Conservation (phyloP, 495 filamentous ascomycete genomes). For the Podospora appendiculata region DNA sequence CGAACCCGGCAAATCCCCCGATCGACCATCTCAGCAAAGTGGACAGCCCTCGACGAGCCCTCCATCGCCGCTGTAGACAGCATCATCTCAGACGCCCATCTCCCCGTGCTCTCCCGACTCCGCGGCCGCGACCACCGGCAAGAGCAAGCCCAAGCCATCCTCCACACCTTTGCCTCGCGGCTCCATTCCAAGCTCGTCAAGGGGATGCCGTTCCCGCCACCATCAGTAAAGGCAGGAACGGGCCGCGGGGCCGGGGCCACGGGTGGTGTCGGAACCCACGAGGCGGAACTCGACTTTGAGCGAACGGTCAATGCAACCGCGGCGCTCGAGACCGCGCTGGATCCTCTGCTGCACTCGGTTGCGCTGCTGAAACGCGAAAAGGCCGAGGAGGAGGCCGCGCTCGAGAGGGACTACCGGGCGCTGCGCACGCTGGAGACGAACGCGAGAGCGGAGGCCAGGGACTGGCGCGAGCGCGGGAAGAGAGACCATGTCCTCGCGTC, state of each 20-base stretch:
- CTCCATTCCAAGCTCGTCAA: conserved; percentile 26
- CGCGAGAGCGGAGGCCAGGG: conserved; percentile 27
- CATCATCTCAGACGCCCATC: conserved; percentile 29
- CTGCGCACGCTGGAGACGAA: conserved; percentile 30
- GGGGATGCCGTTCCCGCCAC: conserved; percentile 38
- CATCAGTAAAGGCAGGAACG: neutral
- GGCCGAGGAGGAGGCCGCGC: conserved; percentile 28
- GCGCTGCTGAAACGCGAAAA: conserved; percentile 32
- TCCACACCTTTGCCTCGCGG: conserved; percentile 24
- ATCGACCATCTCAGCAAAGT: conserved; percentile 36
- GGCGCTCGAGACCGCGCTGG: conserved; percentile 29
- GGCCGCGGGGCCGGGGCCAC: neutral
- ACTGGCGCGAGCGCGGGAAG: conserved; percentile 26
- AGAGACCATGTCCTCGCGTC: conserved; percentile 36
- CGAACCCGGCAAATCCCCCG: conserved; percentile 32
- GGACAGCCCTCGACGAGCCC: conserved; percentile 30
- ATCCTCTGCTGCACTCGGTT: conserved; percentile 37
- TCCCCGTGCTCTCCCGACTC: conserved; percentile 33
- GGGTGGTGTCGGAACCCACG: conserved; percentile 13
- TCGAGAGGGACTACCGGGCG: conserved; percentile 31
- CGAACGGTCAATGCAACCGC: conserved; percentile 28
- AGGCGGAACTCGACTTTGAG: conserved; percentile 39
- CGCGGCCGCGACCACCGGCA: conserved; percentile 25
- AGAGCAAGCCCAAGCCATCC: conserved; percentile 26
- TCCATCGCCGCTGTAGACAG: conserved; percentile 28